phyloP scores from a whole-genome alignment of 306 rosid genomes.

The Ormosia semicastrata region DNA sequence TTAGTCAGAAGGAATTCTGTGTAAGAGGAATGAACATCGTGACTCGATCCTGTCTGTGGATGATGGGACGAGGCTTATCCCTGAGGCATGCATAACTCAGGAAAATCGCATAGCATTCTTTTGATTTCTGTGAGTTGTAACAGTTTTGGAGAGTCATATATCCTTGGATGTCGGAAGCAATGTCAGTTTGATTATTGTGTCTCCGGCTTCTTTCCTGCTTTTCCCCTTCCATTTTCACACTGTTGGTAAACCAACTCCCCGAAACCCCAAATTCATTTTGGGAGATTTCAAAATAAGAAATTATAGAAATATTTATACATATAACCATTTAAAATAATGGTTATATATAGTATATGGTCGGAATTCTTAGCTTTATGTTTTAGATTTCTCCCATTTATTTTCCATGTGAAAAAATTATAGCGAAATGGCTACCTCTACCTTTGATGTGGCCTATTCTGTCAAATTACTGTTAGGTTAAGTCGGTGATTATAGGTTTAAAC shows the following conservation, averaged over 20 bases:
- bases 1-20: neutral
- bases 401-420: too few relatives aligned
- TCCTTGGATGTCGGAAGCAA: conserved; percentile 3
- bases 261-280: neutral
- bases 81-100: conserved; percentile 20
- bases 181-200: conserved; percentile 33
- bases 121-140: conserved; percentile 4
- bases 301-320: neutral
- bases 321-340: neutral
- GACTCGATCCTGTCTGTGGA: conserved; percentile 27
- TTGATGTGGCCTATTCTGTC: too few relatives aligned
- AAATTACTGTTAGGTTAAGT: too few relatives aligned
- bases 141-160: conserved; percentile 44
- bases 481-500: too few relatives aligned
- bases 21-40: conserved; percentile 11
- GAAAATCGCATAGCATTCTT: conserved; percentile 32
- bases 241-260: neutral
- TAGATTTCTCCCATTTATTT: too few relatives aligned
- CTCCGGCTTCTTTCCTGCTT: neutral
- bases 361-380: too few relatives aligned
- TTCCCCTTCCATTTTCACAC: neutral
- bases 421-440: too few relatives aligned
- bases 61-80: conserved; percentile 30
- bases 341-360: neutral
- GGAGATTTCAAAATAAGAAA: neutral